Conservation (phyloP, 2,329 filamentous ascomycete genomes). For the Penicillium thymicola region DNA sequence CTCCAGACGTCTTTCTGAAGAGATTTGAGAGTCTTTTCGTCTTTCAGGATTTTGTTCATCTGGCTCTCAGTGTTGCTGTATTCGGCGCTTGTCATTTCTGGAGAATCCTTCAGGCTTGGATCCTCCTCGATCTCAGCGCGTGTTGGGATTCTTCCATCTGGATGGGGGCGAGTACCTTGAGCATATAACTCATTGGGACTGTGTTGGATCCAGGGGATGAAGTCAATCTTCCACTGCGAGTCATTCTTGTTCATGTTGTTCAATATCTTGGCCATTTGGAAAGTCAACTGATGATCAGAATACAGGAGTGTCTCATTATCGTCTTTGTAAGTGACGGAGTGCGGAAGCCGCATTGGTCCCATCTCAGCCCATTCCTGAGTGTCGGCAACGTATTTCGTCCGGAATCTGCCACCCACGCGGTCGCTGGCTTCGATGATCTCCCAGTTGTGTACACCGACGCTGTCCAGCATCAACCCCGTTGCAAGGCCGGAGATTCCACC, state of each 20-base stretch:
- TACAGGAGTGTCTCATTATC: conserved; percentile 22
- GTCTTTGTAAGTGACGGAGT: conserved; percentile 20
- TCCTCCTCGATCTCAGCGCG: conserved; percentile 20
- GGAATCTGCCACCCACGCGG: conserved; percentile 43
- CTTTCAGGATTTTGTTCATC: conserved; percentile 20
- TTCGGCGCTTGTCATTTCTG: conserved; percentile 6
- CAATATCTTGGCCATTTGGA: conserved; percentile 22
- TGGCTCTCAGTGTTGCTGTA: conserved; percentile 10
- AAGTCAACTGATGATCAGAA: conserved; percentile 25
- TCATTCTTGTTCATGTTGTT: conserved; percentile 26
- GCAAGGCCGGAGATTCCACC: conserved; percentile 42
- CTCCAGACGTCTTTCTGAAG: conserved; percentile 24
- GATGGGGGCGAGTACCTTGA: conserved; percentile 15
- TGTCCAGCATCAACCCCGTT: conserved; percentile 45
- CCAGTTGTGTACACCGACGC: conserved; percentile 45
- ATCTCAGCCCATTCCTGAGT: conserved; percentile 28
- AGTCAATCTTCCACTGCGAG: conserved; percentile 23
- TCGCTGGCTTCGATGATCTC: conserved; percentile 45
- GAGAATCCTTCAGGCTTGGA: conserved; percentile 15
- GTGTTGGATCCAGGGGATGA: conserved; percentile 28
- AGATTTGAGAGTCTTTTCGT: conserved; percentile 17
- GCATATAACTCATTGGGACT: conserved; percentile 30
- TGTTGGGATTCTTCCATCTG: conserved; percentile 27
- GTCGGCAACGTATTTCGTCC: conserved; percentile 40
- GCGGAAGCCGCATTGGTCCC: conserved; percentile 29